phyloP scores from a whole-genome alignment of 2,329 filamentous ascomycete species.

The Talaromyces sp. region DNA sequence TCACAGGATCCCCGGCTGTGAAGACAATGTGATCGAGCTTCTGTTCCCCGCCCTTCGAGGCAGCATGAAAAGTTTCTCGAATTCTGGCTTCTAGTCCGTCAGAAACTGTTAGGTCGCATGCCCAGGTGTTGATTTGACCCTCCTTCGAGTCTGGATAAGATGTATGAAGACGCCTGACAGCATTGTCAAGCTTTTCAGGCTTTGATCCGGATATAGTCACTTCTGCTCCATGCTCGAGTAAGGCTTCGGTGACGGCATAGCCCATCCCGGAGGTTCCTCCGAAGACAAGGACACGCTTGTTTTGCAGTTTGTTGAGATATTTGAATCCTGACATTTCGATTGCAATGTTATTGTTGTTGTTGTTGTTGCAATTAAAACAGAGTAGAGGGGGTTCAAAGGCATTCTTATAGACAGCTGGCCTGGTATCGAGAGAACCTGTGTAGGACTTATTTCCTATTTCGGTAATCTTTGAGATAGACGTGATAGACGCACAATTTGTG shows the following conservation, averaged over 20 bases:
- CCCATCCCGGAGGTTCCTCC: conserved; percentile 53
- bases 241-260: conserved; percentile 48
- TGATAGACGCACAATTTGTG: background rate
- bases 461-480: conserved; percentile 8
- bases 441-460: background rate
- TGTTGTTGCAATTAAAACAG: background rate
- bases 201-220: conserved; percentile 48
- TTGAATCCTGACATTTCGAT: conserved; percentile 1
- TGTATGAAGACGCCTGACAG: conserved; percentile 37
- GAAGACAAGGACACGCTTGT: conserved; percentile 46
- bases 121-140: conserved; percentile 35
- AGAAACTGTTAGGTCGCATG: conserved; percentile 25
- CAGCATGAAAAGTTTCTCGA: conserved; percentile 3
- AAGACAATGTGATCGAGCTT: conserved; percentile 53
- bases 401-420: background rate
- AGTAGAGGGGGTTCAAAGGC: background rate
- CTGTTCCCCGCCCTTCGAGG: background rate
- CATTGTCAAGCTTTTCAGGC: conserved; percentile 34
- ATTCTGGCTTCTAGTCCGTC: conserved; percentile 5
- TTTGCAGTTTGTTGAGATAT: conserved; percentile 39
- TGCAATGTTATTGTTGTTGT: background rate
- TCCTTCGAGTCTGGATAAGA: conserved; percentile 39
- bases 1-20: conserved; percentile 51
- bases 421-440: background rate
- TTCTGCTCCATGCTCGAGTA: conserved; percentile 45